A percentile compares a stretch with the other conserved stretches of the same genome.
Evolutionary conservation across 805 yeast genomes (phyloP).

Genomic region (Yarrowia bubula): DNA sequence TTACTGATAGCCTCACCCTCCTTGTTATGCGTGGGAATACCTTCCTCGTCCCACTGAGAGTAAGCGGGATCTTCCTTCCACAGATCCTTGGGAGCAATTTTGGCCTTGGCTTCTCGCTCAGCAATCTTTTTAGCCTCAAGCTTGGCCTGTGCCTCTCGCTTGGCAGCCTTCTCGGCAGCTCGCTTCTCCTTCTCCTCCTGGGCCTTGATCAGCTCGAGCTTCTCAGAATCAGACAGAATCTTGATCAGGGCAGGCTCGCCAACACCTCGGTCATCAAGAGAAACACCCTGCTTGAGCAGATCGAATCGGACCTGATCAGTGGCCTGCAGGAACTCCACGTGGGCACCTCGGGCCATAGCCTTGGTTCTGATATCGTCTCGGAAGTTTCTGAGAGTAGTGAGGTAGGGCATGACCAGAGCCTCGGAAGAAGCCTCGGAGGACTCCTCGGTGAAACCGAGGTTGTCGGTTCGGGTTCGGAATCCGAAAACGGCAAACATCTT

Average conservation of each 20-base stretch:
- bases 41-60: conserved; percentile 78
- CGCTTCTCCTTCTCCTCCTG: conserved; percentile 57
- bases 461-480: conserved; percentile 64
- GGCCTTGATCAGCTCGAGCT: conserved; percentile 54
- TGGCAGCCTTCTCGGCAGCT: conserved; percentile 56
- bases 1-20: conserved; percentile 77
- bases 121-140: conserved; percentile 40
- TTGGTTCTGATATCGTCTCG: conserved; percentile 75
- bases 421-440: conserved; percentile 45
- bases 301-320: conserved; percentile 74
- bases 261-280: conserved; percentile 82
- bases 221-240: conserved; percentile 69
- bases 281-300: conserved; percentile 70
- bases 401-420: conserved; percentile 74
- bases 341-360: conserved; percentile 62
- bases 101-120: conserved; percentile 71
- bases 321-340: conserved; percentile 56
- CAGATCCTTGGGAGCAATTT: conserved; percentile 66
- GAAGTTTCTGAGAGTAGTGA: conserved; percentile 71
- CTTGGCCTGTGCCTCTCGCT: conserved; percentile 46
- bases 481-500: conserved; percentile 72
- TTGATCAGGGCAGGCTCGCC: conserved; percentile 81
- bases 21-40: conserved; percentile 73
- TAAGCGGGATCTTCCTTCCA: conserved; percentile 59
- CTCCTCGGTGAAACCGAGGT: conserved; percentile 76